A percentile compares a stretch with the other conserved stretches of the same genome.
Conservation (phyloP, 441 rosid species). For the Aquilaria agallochum region DNA sequence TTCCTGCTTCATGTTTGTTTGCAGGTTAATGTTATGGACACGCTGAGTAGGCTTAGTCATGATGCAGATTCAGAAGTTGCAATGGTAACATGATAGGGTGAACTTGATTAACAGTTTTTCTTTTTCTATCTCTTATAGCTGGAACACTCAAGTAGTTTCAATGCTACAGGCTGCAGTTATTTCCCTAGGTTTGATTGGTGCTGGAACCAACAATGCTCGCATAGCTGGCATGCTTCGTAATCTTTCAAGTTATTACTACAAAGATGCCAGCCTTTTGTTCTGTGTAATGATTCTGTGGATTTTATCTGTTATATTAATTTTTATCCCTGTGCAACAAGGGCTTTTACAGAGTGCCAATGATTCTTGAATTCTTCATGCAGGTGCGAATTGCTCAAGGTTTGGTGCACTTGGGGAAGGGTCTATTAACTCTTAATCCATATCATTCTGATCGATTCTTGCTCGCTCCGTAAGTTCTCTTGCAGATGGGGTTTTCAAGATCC, state of each 20-base stretch:
- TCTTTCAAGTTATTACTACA: slow-evolving; percentile 88
- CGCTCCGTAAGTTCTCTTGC: slow-evolving; percentile 63
- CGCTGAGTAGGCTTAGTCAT: slow-evolving; percentile 93
- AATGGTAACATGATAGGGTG: slow-evolving; percentile 48
- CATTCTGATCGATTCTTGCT: slow-evolving; percentile 87
- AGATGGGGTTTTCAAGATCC: no score
- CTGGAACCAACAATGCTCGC: slow-evolving; percentile 95
- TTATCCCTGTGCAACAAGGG: neutral
- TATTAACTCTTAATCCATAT: slow-evolving; percentile 83
- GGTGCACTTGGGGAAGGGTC: slow-evolving; percentile 93
- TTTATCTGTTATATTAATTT: neutral
- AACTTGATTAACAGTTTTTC: neutral
- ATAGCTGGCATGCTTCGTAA: slow-evolving; percentile 96
- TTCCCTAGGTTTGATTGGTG: slow-evolving; percentile 91
- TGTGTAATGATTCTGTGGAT: slow-evolving; percentile 49
- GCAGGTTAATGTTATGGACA: slow-evolving; percentile 95
- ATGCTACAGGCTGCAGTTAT: slow-evolving; percentile 76
- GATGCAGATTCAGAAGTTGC: slow-evolving; percentile 97
- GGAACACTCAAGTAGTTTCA: slow-evolving; percentile 9
- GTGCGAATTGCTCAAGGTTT: slow-evolving; percentile 95
- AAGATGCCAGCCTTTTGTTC: slow-evolving; percentile 82
- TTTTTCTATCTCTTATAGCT: slow-evolving; percentile 1
- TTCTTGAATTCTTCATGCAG: slow-evolving; percentile 29
- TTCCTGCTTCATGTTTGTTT: neutral
- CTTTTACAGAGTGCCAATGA: slow-evolving; percentile 13